A percentile compares a stretch with the other conserved stretches of the same genome.
Conservation (phyloP, 768 basidiomycete species). For the Serendipita sp. region DNA sequence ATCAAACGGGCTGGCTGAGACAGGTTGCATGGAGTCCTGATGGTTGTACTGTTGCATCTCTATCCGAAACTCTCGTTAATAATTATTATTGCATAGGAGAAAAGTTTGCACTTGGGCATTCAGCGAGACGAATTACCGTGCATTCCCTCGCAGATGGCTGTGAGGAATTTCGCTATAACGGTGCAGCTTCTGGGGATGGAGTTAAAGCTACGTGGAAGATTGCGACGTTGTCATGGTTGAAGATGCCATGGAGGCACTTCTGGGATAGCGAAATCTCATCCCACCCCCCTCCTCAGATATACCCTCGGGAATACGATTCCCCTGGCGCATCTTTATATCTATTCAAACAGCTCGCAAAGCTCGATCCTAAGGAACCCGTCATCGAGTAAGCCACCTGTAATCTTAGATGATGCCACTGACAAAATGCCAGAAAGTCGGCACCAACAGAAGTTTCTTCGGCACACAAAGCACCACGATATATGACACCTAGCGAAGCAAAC, state of each 20-base stretch:
- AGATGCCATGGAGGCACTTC: constrained; percentile 3
- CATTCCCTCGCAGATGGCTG: background rate
- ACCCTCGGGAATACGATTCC: background rate
- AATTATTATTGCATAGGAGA: background rate
- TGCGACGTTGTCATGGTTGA: background rate
- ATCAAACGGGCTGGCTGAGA: background rate
- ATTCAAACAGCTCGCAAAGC: background rate
- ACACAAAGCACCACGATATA: background rate
- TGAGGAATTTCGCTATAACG: background rate
- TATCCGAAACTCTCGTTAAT: background rate
- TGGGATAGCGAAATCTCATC: background rate
- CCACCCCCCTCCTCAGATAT: background rate
- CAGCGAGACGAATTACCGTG: background rate
- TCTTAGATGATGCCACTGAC: background rate
- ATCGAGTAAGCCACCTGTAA: background rate
- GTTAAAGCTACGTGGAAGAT: background rate
- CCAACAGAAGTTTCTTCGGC: background rate
- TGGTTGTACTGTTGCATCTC: background rate
- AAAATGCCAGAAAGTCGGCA: background rate
- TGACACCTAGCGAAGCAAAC: background rate
- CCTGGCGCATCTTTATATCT: background rate
- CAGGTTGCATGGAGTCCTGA: background rate
- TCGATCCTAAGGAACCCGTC: background rate
- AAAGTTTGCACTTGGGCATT: background rate
- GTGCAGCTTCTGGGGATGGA: background rate